Evolutionary conservation across 2,329 filamentous ascomycete species (phyloP), one percentile per base, ranked within the genome.

Genomic region (Colletotrichum karsti): DNA sequence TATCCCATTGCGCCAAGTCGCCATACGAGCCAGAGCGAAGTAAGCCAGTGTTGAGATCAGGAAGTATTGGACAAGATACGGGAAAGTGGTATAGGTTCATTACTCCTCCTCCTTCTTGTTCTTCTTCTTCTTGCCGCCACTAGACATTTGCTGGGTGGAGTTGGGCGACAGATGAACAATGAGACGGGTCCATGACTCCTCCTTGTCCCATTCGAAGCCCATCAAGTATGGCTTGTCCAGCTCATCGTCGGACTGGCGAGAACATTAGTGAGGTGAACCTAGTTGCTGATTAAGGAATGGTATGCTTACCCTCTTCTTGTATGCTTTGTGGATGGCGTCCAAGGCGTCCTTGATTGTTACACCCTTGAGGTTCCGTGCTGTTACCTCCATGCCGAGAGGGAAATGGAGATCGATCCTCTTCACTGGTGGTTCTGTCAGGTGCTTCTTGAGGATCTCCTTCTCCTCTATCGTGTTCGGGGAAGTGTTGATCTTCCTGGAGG

Each of bases 341-440:
- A 97, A 79, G 66, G 94, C 94, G 81, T 98, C 95, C 86, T 98
- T 98, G 87, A 98, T 95, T 64, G 95, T 98, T 73, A 98, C 94
- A 63, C 95, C 95, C 82, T 95, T 95, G 75, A 95, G 84, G 83
- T 98, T 98, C 77, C 95, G 90, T 77, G 94, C 95, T 33, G 92
- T 93, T 73, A 98, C 93, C 77, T 95, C 91, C 63, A 96, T 88
- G 57, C 95, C 95, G 59, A 97, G 85, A 15, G 93, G 93, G 87
- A 97, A 97, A 82, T 94, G 90, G 51, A 98, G 87, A 82, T 97
- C 94, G 81, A 98, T 95, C 85, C 93, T 95, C 88, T 96, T 97
- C 80, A 98, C 89, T 35, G 92, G 91, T 53, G 95, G 95, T 69
- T 84, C 91, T 74, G 93, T 91, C 73, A 98, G 90, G 69, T 87